These are phyloP conservation scores for Diaporthe helianthi DNA, from an alignment of 2,329 filamentous ascomycete species.

Conservation along the genomic window DNA sequence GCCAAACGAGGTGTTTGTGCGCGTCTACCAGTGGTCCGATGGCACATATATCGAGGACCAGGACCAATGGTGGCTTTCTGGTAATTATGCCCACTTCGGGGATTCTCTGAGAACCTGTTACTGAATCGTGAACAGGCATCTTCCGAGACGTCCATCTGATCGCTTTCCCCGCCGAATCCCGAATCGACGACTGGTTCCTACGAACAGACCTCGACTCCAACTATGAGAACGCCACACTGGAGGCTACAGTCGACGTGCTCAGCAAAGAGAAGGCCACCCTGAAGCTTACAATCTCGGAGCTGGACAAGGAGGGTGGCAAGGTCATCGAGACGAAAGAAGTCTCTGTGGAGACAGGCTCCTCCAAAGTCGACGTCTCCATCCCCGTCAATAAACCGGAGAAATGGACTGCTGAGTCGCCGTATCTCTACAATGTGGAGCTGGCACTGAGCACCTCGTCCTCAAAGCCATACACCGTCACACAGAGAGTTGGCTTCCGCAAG, in stretches of 20 bases:
- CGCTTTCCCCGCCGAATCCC: conserved; percentile 56
- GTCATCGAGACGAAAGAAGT: conserved; percentile 40
- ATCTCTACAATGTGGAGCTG: conserved; percentile 63
- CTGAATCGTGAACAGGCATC: conserved; percentile 52
- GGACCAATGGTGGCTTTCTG: conserved; percentile 73
- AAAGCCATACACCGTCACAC: conserved; percentile 51
- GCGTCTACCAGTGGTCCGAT: conserved; percentile 76
- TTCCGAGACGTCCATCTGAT: conserved; percentile 72
- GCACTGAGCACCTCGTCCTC: conserved; percentile 41
- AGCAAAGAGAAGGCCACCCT: conserved; percentile 46
- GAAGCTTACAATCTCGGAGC: conserved; percentile 52
- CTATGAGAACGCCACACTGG: conserved; percentile 59
- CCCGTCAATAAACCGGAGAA: conserved; percentile 62
- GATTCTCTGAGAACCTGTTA: not conserved
- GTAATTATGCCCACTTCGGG: conserved; percentile 40
- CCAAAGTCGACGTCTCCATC: conserved; percentile 51
- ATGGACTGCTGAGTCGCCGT: conserved; percentile 73
- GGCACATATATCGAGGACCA: conserved; percentile 75
- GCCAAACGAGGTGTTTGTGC: conserved; percentile 64
- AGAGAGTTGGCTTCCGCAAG: conserved; percentile 68
- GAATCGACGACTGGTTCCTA: conserved; percentile 66
- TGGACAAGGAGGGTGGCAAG: conserved; percentile 45
- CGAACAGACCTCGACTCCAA: conserved; percentile 58
- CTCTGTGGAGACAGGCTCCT: conserved; percentile 39
- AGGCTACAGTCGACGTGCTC: conserved; percentile 54